Evolutionary conservation across 495 filamentous ascomycete genomes (phyloP).

Genomic region (Neurospora sp.): DNA sequence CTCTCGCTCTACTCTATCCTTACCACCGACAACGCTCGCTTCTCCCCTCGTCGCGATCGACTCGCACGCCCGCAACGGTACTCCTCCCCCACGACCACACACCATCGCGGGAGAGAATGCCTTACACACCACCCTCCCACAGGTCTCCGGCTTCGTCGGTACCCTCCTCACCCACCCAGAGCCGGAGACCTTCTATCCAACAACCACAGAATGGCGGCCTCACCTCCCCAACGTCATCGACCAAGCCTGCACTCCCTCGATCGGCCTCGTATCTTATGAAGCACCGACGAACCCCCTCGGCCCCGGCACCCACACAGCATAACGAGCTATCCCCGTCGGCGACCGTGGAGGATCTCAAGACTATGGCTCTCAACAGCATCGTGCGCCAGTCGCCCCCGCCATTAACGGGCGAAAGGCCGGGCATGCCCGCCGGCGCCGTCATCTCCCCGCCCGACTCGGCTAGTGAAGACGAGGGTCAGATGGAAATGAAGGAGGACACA

Average conservation of each 20-base stretch:
- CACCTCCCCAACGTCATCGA: not conserved
- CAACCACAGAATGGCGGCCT: slow-evolving; percentile 28
- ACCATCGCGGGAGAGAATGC: slow-evolving; percentile 45
- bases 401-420: slow-evolving; percentile 45
- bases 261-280: slow-evolving; percentile 66
- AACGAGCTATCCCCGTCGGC: slow-evolving; percentile 32
- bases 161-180: slow-evolving; percentile 50
- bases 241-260: slow-evolving; percentile 51
- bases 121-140: slow-evolving; percentile 85
- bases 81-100: not conserved
- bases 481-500: not conserved
- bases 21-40: slow-evolving; percentile 1
- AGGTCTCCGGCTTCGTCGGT: slow-evolving; percentile 66
- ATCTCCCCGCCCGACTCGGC: slow-evolving; percentile 83
- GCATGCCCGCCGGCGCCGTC: slow-evolving; percentile 69
- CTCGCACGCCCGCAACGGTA: not conserved
- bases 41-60: slow-evolving; percentile 8
- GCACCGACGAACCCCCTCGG: slow-evolving; percentile 38
- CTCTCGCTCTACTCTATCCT: not conserved
- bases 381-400: slow-evolving; percentile 75
- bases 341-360: slow-evolving; percentile 41
- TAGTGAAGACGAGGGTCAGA: slow-evolving; percentile 58
- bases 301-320: slow-evolving; percentile 17
- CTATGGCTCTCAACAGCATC: slow-evolving; percentile 37
- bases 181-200: slow-evolving; percentile 46